phyloP scores from a whole-genome alignment of 768 basidiomycete species.

The Epithele typhae region DNA sequence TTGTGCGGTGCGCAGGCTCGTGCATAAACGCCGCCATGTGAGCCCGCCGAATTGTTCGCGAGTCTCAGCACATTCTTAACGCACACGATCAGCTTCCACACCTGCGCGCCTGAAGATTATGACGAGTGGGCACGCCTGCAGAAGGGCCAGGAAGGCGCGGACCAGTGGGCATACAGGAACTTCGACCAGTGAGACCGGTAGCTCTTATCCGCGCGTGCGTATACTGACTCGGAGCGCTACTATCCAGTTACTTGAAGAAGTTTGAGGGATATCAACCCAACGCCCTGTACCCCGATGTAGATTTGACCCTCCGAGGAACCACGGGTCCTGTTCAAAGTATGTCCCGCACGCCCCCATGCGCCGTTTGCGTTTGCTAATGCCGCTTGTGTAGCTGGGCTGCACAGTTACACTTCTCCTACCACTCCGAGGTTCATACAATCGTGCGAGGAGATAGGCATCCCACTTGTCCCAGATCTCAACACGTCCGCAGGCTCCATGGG shows the following conservation, averaged over 20 bases:
- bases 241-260: constrained; percentile 67
- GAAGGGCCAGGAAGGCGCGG: constrained; percentile 38
- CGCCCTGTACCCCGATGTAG: constrained; percentile 45
- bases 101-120: constrained; percentile 63
- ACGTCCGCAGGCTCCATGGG: constrained; percentile 54
- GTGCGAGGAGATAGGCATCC: constrained; percentile 47
- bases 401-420: constrained; percentile 40
- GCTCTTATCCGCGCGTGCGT: background rate
- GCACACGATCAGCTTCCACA: constrained; percentile 37
- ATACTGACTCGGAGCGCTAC: background rate
- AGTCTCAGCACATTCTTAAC: background rate
- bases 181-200: constrained; percentile 39
- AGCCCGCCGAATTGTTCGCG: constrained; percentile 1
- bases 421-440: constrained; percentile 52
- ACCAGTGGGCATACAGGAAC: constrained; percentile 56
- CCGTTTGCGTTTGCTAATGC: too few species aligned
- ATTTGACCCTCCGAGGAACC: constrained; percentile 40
- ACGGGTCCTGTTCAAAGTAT: constrained; percentile 48
- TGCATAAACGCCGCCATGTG: constrained; percentile 60
- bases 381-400: constrained; percentile 43
- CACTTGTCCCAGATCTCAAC: constrained; percentile 52
- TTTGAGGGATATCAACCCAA: constrained; percentile 59
- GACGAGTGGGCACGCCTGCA: constrained; percentile 57
- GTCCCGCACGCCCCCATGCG: background rate
- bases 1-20: constrained; percentile 45